Conservation (phyloP, 345 rosid genomes). For the Populus pruinosa region DNA sequence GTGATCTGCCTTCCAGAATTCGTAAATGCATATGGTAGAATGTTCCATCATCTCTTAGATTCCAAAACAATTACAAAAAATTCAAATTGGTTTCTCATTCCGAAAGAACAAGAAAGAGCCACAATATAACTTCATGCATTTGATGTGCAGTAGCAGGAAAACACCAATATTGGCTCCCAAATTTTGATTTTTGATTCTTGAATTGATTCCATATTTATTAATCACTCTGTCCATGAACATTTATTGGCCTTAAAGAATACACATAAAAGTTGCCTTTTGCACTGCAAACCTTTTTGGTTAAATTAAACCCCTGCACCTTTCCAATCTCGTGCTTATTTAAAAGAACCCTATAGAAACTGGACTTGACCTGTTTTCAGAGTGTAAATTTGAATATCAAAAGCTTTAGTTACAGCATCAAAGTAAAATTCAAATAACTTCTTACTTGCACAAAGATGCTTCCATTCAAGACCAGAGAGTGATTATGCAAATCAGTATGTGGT, state of each 20-base stretch:
- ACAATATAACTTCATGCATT: background rate
- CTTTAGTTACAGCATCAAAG: background rate
- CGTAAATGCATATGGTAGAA: no score
- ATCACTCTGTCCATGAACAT: background rate
- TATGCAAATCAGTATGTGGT: constrained; percentile 75
- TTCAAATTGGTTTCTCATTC: no score
- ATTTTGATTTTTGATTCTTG: background rate
- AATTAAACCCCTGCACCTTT: background rate
- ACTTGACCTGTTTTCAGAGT: background rate
- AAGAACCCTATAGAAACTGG: background rate
- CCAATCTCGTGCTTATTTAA: background rate
- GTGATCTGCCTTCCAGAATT: no score
- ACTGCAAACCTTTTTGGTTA: background rate
- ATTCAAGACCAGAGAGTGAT: constrained; percentile 67
- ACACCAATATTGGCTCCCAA: background rate
- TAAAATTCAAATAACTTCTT: constrained; percentile 7
- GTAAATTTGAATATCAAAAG: background rate
- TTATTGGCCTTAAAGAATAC: background rate
- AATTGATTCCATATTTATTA: no score
- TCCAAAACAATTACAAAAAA: no score
- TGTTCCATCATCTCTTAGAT: no score
- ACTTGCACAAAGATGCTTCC: constrained; percentile 84
- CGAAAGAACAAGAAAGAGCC: no score
- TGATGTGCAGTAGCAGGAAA: background rate
- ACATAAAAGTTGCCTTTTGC: background rate